A percentile compares a stretch with the other conserved stretches of the same genome.
Evolutionary conservation across 768 basidiomycete genomes (phyloP).

Genomic region (Lentinula detonsa): DNA sequence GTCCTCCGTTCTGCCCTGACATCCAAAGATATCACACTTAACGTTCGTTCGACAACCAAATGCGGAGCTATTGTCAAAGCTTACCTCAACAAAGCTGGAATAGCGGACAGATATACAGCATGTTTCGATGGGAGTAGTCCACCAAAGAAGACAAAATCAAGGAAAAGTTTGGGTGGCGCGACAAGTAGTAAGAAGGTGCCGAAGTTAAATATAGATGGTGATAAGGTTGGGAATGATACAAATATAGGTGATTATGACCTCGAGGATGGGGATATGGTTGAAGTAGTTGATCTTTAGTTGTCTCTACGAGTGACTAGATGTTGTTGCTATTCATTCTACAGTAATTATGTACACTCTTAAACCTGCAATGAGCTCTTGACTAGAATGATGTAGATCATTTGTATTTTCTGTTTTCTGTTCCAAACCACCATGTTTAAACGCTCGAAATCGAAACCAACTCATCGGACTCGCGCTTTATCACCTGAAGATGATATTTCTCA

Average conservation of each 20-base stretch:
- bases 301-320: too few relatives aligned
- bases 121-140: slow-evolving; percentile 15
- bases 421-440: slow-evolving; percentile 5
- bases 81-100: slow-evolving; percentile 62
- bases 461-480: background rate
- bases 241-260: slow-evolving; percentile 64
- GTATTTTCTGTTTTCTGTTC: too few relatives aligned
- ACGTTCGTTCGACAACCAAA: slow-evolving; percentile 68
- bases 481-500: slow-evolving; percentile 1
- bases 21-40: slow-evolving; percentile 52
- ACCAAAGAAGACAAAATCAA: slow-evolving; percentile 22
- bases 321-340: too few relatives aligned
- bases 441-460: background rate
- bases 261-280: slow-evolving; percentile 78
- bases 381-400: background rate
- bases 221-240: slow-evolving; percentile 51
- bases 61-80: slow-evolving; percentile 73
- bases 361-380: too few relatives aligned
- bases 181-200: slow-evolving; percentile 33
- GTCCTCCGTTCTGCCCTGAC: slow-evolving; percentile 52
- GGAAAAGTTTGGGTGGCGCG: slow-evolving; percentile 18
- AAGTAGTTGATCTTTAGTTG: slow-evolving; percentile 45
- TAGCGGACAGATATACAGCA: slow-evolving; percentile 47
- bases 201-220: slow-evolving; percentile 61
- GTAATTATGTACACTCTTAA: too few relatives aligned